A percentile compares a stretch with the other conserved stretches of the same genome.
Conservation (phyloP, 495 filamentous ascomycete genomes). For the Parathielavia hyrcaniae region DNA sequence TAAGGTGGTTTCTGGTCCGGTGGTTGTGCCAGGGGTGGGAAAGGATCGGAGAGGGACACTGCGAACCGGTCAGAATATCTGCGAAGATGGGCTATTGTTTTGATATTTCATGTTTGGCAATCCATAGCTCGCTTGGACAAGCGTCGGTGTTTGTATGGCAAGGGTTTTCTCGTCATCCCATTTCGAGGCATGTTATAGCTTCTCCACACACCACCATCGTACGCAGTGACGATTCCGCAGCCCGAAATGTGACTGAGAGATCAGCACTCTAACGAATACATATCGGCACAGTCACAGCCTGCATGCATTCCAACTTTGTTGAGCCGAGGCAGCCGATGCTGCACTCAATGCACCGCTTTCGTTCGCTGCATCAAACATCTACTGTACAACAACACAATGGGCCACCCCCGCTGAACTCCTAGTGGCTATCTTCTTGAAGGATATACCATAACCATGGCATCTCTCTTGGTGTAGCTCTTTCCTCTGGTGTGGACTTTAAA, state of each 20-base stretch:
- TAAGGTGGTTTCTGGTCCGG: not conserved
- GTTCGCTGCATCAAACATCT: constrained; percentile 5
- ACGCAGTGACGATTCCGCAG: too few relatives aligned
- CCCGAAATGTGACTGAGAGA: not conserved
- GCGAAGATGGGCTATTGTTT: not conserved
- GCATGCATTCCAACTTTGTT: not conserved
- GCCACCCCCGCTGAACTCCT: not conserved
- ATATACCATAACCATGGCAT: constrained; percentile 5
- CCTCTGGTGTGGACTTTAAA: not conserved
- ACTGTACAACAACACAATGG: constrained; percentile 15
- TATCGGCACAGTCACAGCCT: not conserved
- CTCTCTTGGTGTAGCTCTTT: not conserved
- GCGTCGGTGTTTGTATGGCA: not conserved
- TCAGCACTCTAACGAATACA: too few relatives aligned
- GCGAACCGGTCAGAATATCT: not conserved
- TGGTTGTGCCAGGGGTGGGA: not conserved
- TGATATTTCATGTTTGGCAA: not conserved
- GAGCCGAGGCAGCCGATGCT: constrained; percentile 5
- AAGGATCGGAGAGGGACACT: not conserved
- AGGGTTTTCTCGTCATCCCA: not conserved
- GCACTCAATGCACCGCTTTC: constrained; percentile 11
- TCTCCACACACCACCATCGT: not conserved
- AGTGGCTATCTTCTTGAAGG: constrained; percentile 8
- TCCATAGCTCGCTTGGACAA: not conserved
- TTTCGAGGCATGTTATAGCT: not conserved